Evolutionary conservation across 2,329 filamentous ascomycete species (phyloP).

Genomic region (Xylaria sp.): DNA sequence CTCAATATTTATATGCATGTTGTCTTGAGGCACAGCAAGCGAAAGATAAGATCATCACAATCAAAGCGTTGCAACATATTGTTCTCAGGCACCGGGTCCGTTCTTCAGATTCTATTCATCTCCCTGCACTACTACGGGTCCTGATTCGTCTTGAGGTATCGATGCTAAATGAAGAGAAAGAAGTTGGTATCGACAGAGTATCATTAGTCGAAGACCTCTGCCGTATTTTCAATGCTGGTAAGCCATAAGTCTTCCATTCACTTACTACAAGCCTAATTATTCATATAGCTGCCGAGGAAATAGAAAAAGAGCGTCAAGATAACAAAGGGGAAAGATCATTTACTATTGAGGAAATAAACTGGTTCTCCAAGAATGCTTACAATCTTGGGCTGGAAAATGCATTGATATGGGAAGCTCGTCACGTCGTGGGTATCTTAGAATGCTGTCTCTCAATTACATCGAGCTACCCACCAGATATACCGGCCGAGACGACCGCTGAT

Average conservation of each 20-base stretch:
- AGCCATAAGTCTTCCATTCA: conserved; percentile 29
- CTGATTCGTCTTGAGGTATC: conserved; percentile 62
- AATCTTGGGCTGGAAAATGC: conserved; percentile 76
- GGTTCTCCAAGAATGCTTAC: conserved; percentile 86
- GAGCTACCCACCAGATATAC: conserved; percentile 61
- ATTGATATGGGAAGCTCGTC: conserved; percentile 62
- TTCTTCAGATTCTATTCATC: conserved; percentile 62
- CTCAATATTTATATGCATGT: conserved; percentile 80
- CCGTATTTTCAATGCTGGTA: conserved; percentile 59
- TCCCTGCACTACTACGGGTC: conserved; percentile 73
- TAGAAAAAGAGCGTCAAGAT: conserved; percentile 53
- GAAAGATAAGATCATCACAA: conserved; percentile 69
- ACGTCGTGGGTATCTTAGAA: conserved; percentile 66
- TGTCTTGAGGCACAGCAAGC: conserved; percentile 77
- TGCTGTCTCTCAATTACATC: conserved; percentile 64
- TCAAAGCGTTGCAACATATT: conserved; percentile 69
- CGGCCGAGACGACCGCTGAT: conserved; percentile 57
- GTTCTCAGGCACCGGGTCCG: conserved; percentile 65
- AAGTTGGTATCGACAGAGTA: conserved; percentile 33
- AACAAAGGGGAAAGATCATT: conserved; percentile 63
- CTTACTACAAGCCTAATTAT: conserved; percentile 27
- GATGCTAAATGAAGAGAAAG: conserved; percentile 52
- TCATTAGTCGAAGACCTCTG: conserved; percentile 63
- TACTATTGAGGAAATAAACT: conserved; percentile 75
- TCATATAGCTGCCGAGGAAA: conserved; percentile 55